These are phyloP conservation scores for Ceratocystis ficicola DNA, from an alignment of 2,329 filamentous ascomycete genomes.

Conservation along the genomic window DNA sequence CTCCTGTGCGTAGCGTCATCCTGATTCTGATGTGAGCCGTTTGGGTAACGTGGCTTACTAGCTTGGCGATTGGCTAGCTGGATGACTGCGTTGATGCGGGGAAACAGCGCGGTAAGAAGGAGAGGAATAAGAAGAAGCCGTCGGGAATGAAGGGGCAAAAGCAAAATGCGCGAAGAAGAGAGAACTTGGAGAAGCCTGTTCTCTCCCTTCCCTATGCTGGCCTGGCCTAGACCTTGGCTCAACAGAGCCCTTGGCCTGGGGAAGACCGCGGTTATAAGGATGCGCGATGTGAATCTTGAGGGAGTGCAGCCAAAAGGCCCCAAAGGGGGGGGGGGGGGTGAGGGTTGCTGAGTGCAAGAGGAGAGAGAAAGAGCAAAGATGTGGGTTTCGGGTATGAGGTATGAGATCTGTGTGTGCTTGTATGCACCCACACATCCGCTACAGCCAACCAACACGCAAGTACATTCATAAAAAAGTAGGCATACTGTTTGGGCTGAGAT, in stretches of 20 bases:
- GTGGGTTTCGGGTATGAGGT: neutral
- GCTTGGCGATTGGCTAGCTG: neutral
- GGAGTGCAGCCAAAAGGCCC: neutral
- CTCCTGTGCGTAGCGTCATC: neutral
- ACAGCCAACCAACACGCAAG: neutral
- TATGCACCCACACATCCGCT: neutral
- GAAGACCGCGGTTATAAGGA: neutral
- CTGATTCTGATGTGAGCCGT: neutral
- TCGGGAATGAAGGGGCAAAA: neutral
- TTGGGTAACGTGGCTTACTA: neutral
- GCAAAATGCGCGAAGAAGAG: neutral
- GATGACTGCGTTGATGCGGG: neutral
- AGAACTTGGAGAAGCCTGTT: neutral
- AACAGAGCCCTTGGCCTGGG: neutral
- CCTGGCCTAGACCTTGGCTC: neutral
- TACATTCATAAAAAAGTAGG: neutral
- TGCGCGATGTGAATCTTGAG: neutral
- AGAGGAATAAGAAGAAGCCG: neutral
- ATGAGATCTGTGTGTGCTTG: constrained; percentile 3
- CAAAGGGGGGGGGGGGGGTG: neutral
- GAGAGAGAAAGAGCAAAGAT: neutral
- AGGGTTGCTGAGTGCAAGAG: neutral
- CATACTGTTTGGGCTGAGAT: neutral
- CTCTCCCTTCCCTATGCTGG: neutral
- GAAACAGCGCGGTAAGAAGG: neutral